Evolutionary conservation across 441 rosid species (phyloP), one percentile per base, ranked within the genome.

Genomic region (Gossypium trilobum): DNA sequence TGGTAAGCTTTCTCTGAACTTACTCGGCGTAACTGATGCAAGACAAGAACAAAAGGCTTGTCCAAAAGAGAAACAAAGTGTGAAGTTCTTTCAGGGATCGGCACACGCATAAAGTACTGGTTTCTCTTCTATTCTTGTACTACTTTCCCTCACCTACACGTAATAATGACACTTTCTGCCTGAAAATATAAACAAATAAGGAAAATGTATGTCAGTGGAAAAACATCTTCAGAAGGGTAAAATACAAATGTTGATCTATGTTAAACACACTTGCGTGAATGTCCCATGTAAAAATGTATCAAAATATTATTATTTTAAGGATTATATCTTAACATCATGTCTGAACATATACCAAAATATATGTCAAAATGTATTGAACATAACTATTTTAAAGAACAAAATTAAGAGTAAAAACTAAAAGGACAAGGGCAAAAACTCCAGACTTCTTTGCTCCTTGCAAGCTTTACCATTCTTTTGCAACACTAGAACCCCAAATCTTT

Each of bases 181-280:
- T 54, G 62, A 63, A 42, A 75, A 75, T 59, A 57, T 62, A 52
- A 75, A 54, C 66, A 58, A 70, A 60, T 31, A 61, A 14, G 51
- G 29, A 70, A 77, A 76, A 82, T 77, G 82, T 75, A 81, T 82
- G 89, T 86, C 87, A 85, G 89, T 59, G 63, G 59, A 72, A 67
- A 74, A 67, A 57, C 71, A 57, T 69, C 48, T 44, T 75, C 48
- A 42, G 16, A 23, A 9, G 54, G 56, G 48, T 23, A 78, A 83
- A 77, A 31, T 5, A 31, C 36, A 31, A 48, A 71, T 73, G 68
- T 77, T 56, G 56, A 51, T 14, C 22, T 51, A 51, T 14, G 22
- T 19, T 51, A 51, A 13, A 14, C 55, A 50, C 7, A 50, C 20
- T 50, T 50, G 55, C 19, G 8, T 50, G 20, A 51, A 19, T 51